Percentiles rank a stretch among this genome's conserved stretches.
These are phyloP conservation scores for Citrus trifoliata DNA, from an alignment of 345 rosid species.

Conservation along the genomic window DNA sequence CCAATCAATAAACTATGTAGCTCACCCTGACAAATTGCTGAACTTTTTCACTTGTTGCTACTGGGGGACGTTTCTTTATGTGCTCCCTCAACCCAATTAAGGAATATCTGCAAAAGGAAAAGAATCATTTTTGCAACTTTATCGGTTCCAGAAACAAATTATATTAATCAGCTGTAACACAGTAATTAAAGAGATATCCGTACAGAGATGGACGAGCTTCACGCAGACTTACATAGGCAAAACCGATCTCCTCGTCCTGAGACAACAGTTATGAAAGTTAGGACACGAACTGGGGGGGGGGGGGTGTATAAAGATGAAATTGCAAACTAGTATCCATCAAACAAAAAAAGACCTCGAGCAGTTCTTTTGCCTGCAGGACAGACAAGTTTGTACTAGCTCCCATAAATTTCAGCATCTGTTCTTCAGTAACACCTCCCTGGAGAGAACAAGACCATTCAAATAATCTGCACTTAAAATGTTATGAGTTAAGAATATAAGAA, in stretches of 20 bases:
- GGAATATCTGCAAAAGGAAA: slow-evolving; percentile 61
- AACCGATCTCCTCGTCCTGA: slow-evolving; percentile 86
- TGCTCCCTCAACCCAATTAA: slow-evolving; percentile 81
- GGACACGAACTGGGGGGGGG: neutral
- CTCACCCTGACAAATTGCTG: slow-evolving; percentile 94
- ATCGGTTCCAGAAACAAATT: neutral
- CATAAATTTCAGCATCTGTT: slow-evolving; percentile 93
- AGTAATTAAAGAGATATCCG: slow-evolving; percentile 18
- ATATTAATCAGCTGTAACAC: neutral
- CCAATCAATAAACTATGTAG: neutral
- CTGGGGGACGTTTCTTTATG: slow-evolving; percentile 96
- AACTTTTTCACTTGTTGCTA: slow-evolving; percentile 91
- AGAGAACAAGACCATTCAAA: slow-evolving; percentile 16
- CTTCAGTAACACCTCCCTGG: slow-evolving; percentile 94
- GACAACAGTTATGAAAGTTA: slow-evolving; percentile 16
- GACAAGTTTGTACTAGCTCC: slow-evolving; percentile 87
- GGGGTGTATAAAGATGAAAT: neutral
- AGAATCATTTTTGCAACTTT: neutral
- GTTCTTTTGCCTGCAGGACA: slow-evolving; percentile 63
- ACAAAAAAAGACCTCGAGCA: slow-evolving; percentile 70
- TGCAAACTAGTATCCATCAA: slow-evolving; percentile 7
- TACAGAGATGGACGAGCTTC: slow-evolving; percentile 93
- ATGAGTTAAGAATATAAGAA: neutral
- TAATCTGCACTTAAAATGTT: slow-evolving; percentile 6
- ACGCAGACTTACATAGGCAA: slow-evolving; percentile 86